These are phyloP conservation scores for Colletotrichum spinosum DNA, from an alignment of 2,329 filamentous ascomycete genomes.

Conservation along the genomic window DNA sequence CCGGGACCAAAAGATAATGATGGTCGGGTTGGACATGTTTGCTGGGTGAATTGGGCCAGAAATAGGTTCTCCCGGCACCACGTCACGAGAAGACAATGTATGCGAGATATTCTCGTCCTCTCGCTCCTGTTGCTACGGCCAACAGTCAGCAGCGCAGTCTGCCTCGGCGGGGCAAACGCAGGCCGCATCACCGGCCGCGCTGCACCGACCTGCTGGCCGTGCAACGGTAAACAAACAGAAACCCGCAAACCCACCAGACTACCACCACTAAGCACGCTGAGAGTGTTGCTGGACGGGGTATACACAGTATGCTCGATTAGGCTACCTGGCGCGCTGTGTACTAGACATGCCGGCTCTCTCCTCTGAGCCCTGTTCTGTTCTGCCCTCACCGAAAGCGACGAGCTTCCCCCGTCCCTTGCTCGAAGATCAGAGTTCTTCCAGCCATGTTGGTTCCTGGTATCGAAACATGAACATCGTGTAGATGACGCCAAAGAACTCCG, in stretches of 20 bases:
- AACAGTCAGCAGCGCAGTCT: not conserved
- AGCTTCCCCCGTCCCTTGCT: slow-evolving; percentile 18
- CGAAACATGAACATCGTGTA: slow-evolving; percentile 38
- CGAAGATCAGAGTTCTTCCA: slow-evolving; percentile 17
- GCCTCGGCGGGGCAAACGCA: slow-evolving; percentile 16
- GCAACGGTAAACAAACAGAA: slow-evolving; percentile 29
- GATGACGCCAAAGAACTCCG: slow-evolving; percentile 38
- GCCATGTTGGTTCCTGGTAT: slow-evolving; percentile 35
- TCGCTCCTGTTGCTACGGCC: not conserved
- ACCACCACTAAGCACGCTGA: not conserved
- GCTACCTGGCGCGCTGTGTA: slow-evolving; percentile 32
- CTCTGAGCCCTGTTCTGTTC: not conserved
- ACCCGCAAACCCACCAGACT: not conserved
- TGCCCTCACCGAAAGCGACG: slow-evolving; percentile 10
- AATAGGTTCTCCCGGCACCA: too few relatives aligned
- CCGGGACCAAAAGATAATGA: too few relatives aligned
- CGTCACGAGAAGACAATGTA: too few relatives aligned
- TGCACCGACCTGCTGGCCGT: slow-evolving; percentile 25
- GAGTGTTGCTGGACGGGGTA: not conserved
- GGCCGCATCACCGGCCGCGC: slow-evolving; percentile 34
- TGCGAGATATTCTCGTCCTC: not conserved
- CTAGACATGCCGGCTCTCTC: slow-evolving; percentile 17
- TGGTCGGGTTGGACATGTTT: too few relatives aligned
- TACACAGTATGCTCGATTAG: slow-evolving; percentile 36
- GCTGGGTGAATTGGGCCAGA: too few relatives aligned